Base-by-base conservation (phyloP, 306 rosid species). In the Alnus glutinosa region DNA sequence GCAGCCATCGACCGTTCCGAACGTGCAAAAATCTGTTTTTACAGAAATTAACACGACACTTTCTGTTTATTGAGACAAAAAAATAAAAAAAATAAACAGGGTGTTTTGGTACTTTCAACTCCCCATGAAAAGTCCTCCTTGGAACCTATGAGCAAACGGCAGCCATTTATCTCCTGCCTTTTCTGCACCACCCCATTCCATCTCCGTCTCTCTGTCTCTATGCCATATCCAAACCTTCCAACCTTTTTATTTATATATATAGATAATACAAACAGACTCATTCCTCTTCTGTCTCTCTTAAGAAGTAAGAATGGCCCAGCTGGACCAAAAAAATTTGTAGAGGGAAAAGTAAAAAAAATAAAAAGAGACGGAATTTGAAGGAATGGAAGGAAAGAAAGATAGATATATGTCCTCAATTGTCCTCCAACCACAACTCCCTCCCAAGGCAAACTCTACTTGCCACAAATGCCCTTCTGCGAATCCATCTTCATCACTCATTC, bases 401-500 rank as follows among this genome's bases (percentile, higher is more conserved):
- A 52, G 79, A 49, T 57, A 67, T 57, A 67, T 59, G 82, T 58
- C 89, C 73, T 62, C 83, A 49, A 78, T 71, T 81, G 57, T 81
- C 87, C 70, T 81, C 89, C 80, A 78, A 73, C 83, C 86, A 63
- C 70, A 70, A n/a, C 80, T 62, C 80, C 72, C 77, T 46, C 75
- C 82, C 55, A 8, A 67, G 48, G 32, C 74, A 12, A 74, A 64
- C 59, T 19, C 34, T 28, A 55, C 74, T 79, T 88, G 76, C 85
- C 88, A 75, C 64, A 75, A 74, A 72, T 88, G 85, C 88, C 86
- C 88, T 71, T 80, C 86, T 88, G 64, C 75, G 70, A 61, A 69
- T 76, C 70, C 54, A 77, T 81, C 83, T 82, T 79, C 86, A 7
- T 79, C 79, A 75, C 83, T 74, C 73, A 4, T 58, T 54, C 30